Base-by-base conservation (phyloP, 257 asterid species). In the Nicotiana otophora region DNA sequence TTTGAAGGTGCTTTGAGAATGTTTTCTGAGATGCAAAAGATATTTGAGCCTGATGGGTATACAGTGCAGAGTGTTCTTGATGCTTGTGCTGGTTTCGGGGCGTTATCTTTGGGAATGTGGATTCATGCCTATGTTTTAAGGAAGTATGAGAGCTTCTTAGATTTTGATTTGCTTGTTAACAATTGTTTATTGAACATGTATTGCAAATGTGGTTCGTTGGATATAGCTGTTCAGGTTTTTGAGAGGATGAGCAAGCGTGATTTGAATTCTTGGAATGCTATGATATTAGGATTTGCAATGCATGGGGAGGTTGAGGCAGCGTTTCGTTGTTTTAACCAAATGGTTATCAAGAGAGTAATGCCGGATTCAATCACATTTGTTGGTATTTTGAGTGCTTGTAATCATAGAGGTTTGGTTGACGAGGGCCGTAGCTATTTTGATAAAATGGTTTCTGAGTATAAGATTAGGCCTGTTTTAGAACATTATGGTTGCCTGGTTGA, bases 11-110 rank as follows among this genome's bases (percentile, higher is more conserved):
- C 93, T 1, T 85, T 94, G 90, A 82, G 80, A 78, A 72, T 84
- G 90, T 92, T 91, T 82, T 70, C 64, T 19, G 90, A 88, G 89
- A 92, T 92, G 97, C 86, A 80, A 65, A 61, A 57, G 26, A 68
- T 82, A 66, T 91, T 87, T 87, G 89, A 89, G 46, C 92, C 97
- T 0, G 98, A 93, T 84, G 97, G 93, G 4, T 94, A 92, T 87
- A 93, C 98, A 0, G 31, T 94, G 84, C 97, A 92, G 82, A 94
- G 98, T 78, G 84, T 86, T 48, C 86, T 93, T n/a, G 87, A 87
- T 66, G 97, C 97, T 84, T 93, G 97, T 82, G 90, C 94, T 65
- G 91, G 95, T 74, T 85, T 91, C 48, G 94, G 97, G n/a, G 92
- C 94, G 6, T 83, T 94, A 85, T 91, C 91, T 9, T 63, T 91